These are phyloP conservation scores for Chaetomiaceae sp. DNA, from an alignment of 2,329 filamentous ascomycete genomes.

Conservation along the genomic window DNA sequence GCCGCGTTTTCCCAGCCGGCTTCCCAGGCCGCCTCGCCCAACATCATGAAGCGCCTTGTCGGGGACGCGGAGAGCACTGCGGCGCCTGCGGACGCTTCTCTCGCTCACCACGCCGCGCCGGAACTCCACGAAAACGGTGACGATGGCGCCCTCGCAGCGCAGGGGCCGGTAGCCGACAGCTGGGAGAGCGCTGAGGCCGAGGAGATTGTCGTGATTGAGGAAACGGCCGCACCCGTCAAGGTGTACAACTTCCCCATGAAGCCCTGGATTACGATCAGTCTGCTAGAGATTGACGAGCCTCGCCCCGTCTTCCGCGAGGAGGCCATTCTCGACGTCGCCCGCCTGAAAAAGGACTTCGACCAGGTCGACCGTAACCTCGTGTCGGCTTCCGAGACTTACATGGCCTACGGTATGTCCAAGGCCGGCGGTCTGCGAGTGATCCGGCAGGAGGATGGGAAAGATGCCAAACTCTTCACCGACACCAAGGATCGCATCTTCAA, in stretches of 20 bases:
- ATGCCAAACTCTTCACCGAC: conserved; percentile 86
- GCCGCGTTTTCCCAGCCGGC: conserved; percentile 49
- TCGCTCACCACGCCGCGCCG: conserved; percentile 47
- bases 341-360: conserved; percentile 95
- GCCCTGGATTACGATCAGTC: conserved; percentile 85
- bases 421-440: conserved; percentile 90
- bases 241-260: conserved; percentile 97
- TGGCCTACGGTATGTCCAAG: conserved; percentile 90
- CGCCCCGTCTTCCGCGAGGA: conserved; percentile 67
- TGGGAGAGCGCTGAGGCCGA: conserved; percentile 86
- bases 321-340: conserved; percentile 83
- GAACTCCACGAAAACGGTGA: conserved; percentile 46
- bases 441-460: conserved; percentile 84
- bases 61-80: conserved; percentile 44
- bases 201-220: conserved; percentile 58
- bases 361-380: conserved; percentile 93
- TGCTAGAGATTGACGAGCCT: conserved; percentile 53
- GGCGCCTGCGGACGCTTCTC: conserved; percentile 43
- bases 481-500: conserved; percentile 94
- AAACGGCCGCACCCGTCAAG: conserved; percentile 58
- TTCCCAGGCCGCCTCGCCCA: conserved; percentile 40
- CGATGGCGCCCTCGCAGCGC: conserved; percentile 49
- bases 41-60: conserved; percentile 49
- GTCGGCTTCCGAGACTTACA: conserved; percentile 82
- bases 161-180: conserved; percentile 67